These are phyloP conservation scores for Phallus indusiatus DNA, from an alignment of 768 basidiomycete species.

Conservation along the genomic window DNA sequence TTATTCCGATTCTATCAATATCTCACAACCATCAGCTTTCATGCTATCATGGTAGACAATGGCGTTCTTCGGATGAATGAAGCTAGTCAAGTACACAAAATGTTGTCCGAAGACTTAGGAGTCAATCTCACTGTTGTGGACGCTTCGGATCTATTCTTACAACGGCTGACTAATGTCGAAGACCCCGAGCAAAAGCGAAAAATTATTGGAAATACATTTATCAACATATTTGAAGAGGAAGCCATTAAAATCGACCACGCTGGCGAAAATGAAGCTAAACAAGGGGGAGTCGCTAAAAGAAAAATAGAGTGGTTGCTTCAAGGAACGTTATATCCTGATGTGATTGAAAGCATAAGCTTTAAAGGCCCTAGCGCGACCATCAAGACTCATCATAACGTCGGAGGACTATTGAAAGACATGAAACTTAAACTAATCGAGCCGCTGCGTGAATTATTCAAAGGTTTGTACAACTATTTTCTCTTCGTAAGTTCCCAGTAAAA, in stretches of 20 bases:
- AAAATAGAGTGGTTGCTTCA: conserved; percentile 95
- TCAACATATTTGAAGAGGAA: conserved; percentile 94
- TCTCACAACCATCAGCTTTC: conserved; percentile 54
- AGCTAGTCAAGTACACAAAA: conserved; percentile 80
- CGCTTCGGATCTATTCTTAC: conserved; percentile 88
- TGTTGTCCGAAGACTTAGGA: conserved; percentile 88
- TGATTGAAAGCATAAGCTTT: conserved; percentile 98
- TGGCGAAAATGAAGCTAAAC: conserved; percentile 65
- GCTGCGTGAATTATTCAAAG: conserved; percentile 95
- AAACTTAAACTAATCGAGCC: conserved; percentile 98
- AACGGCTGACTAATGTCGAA: conserved; percentile 79
- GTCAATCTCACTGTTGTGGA: conserved; percentile 96
- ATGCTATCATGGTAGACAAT: conserved; percentile 99
- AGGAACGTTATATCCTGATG: conserved; percentile 97
- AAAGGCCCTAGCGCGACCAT: conserved; percentile 98
- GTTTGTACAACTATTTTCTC: conserved; percentile 30
- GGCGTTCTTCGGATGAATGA: conserved; percentile 92
- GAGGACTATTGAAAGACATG: conserved; percentile 94
- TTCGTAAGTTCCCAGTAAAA: not conserved
- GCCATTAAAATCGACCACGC: conserved; percentile 79
- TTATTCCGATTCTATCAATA: conserved; percentile 5
- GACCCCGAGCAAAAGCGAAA: conserved; percentile 97
- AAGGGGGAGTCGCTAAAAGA: conserved; percentile 68
- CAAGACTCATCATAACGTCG: conserved; percentile 99
- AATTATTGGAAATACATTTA: conserved; percentile 98